Evolutionary conservation across 2,329 filamentous ascomycete genomes (phyloP), one percentile per base, ranked within the genome.

Genomic region (Colletotrichum acutatum): DNA sequence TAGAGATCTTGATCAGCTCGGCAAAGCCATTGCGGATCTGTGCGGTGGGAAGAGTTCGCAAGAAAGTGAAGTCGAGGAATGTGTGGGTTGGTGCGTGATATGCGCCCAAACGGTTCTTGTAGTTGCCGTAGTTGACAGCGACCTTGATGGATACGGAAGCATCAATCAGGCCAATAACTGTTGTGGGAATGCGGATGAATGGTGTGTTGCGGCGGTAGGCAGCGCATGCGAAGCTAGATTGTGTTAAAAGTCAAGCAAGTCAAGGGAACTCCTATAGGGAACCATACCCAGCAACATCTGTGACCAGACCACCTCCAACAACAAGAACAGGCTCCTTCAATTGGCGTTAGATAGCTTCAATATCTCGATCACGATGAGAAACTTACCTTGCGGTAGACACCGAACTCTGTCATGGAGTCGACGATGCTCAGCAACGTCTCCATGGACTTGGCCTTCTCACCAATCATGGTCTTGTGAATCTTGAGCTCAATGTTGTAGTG

Each of bases 121-220:
- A 93, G 80, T 91, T 90, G 79, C 91, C 91, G 77, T 94, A 93
- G 84, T 94, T 94, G 77, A 94, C 92, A 14, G 91, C 92, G n/a
- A 94, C 92, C 79, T 94, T 94, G 85, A 94, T 94, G 46, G 90
- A 92, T 63, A 94, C 92, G 22, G 91, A 93, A 3, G 92, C 92
- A 78, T 94, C 92, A 73, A 94, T 94, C 60, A 94, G 85, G 11
- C 92, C 92, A 78, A 94, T 94, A 75, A 94, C 90, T 0, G 92
- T 94, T 0, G 92, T 94, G 1, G 92, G 92, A 9, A 94, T 88
- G 60, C 92, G 90, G 78, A 94, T 93, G 83, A 88, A 94, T 82
- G 93, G 93, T 56, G 92, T 94, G 82, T 90, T 93, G 76, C 92
- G 86, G 74, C 92, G 89, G 82, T 94, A 94, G 8, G 91, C 87